Base-by-base conservation (phyloP, 768 basidiomycete species). In the Polyporus arcularius region DNA sequence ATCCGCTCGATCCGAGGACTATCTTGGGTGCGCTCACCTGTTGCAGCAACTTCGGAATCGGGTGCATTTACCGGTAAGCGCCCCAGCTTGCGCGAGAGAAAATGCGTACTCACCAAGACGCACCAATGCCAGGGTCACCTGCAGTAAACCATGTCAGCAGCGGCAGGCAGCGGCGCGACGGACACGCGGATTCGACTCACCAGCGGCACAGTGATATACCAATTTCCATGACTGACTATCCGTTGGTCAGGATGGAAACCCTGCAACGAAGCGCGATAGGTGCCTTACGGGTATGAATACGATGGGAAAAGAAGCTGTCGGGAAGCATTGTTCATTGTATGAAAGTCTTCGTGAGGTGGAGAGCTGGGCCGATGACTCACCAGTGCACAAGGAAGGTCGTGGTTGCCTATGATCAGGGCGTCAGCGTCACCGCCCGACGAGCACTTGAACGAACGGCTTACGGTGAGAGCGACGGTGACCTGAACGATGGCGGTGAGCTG, bases 371-470 rank as follows among this genome's bases (percentile, higher is more conserved):
- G 16, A 16, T 11, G 47, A 12, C 57, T 41, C 26, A 68, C 69
- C 67, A 67, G 39, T 70, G 69, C 1, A 67, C 67, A n/a, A 64
- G 32, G 55, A 70, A 68, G 26, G 66, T 70, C n/a, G 68, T 53
- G 21, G 62, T 50, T 8, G 69, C 67, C 69, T 70, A 14, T 18
- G 38, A 8, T n/a, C 21, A 35, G 18, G 15, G 26, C 15, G 3
- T 14, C 28, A 31, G 15, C 42, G 5, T 43, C 42, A 11, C 42
- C 42, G 42, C 42, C 42, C 9, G 15, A 9, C 6, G 6, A 14
- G 18, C 9, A 6, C 14, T 9, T 16, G 9, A 32, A 39, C 41
- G 10, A 32, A 1, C 12, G 15, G 21, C 64, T 32, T 40, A 65
- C 64, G 30, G 64, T 65, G 21, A 65, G 64, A 12, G 57, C 60